phyloP scores from a whole-genome alignment of 768 basidiomycete genomes.

The Rhodotorula toruloides region DNA sequence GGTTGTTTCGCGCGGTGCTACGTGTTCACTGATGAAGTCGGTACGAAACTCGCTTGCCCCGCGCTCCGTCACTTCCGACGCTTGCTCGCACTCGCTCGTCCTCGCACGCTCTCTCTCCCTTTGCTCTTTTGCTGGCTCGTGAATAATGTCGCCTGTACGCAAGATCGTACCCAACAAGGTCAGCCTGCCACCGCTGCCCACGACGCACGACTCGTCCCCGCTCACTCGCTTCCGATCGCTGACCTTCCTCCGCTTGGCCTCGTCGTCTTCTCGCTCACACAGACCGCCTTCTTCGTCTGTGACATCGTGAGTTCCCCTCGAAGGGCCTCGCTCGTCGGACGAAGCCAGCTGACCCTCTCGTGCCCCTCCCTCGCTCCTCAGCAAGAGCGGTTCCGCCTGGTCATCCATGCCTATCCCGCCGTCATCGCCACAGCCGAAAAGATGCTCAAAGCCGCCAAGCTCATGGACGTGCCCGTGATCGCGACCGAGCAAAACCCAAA shows the following conservation, averaged over 20 bases:
- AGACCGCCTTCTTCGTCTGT: conserved; percentile 67
- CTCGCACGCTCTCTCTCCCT: background rate
- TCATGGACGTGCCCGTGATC: conserved; percentile 66
- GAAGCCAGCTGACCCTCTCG: conserved; percentile 42
- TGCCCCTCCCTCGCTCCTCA: conserved; percentile 42
- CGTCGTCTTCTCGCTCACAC: background rate
- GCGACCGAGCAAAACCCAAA: conserved; percentile 76
- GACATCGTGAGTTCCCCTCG: conserved; percentile 63
- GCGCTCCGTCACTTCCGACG: too few species aligned
- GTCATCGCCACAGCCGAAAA: conserved; percentile 66
- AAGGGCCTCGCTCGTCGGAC: background rate
- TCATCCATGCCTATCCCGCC: conserved; percentile 66
- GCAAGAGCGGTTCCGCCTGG: conserved; percentile 41
- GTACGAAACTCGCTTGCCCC: too few species aligned
- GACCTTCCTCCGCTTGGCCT: background rate
- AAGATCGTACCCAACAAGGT: conserved; percentile 11
- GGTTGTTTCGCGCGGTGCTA: too few species aligned
- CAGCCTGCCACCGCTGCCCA: background rate
- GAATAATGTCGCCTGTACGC: too few species aligned
- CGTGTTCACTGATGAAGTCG: too few species aligned
- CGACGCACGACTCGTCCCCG: background rate
- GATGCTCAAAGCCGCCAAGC: conserved; percentile 52
- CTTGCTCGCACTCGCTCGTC: too few species aligned
- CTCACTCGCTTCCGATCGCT: background rate
- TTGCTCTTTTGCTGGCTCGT: too few species aligned